phyloP scores from a whole-genome alignment of 768 basidiomycete species.

The Kwoniella pini region DNA sequence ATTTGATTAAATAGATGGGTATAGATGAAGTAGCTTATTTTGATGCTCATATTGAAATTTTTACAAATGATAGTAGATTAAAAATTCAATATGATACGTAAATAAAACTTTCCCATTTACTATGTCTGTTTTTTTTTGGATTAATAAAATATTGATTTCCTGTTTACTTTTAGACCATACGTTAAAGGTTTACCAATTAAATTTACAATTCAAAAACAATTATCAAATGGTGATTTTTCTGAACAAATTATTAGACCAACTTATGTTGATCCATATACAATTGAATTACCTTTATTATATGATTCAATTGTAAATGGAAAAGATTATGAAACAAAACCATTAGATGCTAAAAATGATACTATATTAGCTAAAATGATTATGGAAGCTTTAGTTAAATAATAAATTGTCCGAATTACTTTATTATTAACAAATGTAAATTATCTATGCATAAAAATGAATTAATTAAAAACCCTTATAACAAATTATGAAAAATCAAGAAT shows the following conservation, averaged over 20 bases:
- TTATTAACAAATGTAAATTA: not conserved
- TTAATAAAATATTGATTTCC: no score
- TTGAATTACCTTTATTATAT: slow-evolving; percentile 40
- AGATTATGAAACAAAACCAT: slow-evolving; percentile 37
- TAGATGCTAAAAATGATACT: slow-evolving; percentile 44
- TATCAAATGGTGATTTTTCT: slow-evolving; percentile 33
- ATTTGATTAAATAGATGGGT: slow-evolving; percentile 26
- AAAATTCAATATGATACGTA: slow-evolving; percentile 41
- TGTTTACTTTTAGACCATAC: slow-evolving; percentile 32
- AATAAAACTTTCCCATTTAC: slow-evolving; percentile 1
- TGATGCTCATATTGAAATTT: slow-evolving; percentile 52
- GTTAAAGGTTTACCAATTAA: slow-evolving; percentile 51
- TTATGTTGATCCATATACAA: slow-evolving; percentile 47
- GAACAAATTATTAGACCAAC: slow-evolving; percentile 41
- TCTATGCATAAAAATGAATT: no score
- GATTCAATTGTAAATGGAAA: slow-evolving; percentile 31
- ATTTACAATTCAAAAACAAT: slow-evolving; percentile 26
- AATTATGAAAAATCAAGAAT: not conserved
- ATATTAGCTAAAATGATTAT: slow-evolving; percentile 46
- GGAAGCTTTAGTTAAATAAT: slow-evolving; percentile 33
- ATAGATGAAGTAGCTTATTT: slow-evolving; percentile 48
- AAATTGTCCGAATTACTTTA: not conserved
- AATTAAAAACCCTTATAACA: slow-evolving; percentile 4
- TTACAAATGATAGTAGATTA: slow-evolving; percentile 39
- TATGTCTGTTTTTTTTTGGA: not conserved